phyloP scores from a whole-genome alignment of 2,329 filamentous ascomycete species.

The Cadophora luteo-olivacea region DNA sequence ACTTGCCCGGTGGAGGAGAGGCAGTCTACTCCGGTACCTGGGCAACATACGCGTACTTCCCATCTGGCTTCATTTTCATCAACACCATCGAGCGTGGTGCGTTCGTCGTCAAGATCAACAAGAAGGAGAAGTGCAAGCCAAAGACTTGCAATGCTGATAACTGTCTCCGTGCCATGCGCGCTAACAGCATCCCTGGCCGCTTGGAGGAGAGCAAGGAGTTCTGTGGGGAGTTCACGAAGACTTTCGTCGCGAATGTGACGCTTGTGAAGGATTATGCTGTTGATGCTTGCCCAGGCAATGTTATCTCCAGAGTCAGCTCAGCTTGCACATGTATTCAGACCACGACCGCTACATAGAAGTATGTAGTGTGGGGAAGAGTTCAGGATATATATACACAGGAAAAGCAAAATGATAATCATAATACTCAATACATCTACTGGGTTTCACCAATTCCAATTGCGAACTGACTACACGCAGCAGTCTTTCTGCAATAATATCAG shows the following conservation, averaged over 20 bases:
- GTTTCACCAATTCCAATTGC: background rate
- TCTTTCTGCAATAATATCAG: too few relatives aligned
- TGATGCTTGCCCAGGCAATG: conserved; percentile 23
- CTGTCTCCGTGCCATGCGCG: conserved; percentile 46
- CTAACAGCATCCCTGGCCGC: conserved; percentile 38
- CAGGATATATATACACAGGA: background rate
- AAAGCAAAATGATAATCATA: conserved; percentile 45
- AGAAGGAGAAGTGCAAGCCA: conserved; percentile 18
- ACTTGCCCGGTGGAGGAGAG: conserved; percentile 42
- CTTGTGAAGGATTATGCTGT: conserved; percentile 21
- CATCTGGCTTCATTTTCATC: conserved; percentile 47
- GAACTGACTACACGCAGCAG: too few relatives aligned
- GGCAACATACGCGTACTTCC: conserved; percentile 50
- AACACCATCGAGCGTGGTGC: conserved; percentile 51
- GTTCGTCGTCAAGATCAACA: conserved; percentile 31
- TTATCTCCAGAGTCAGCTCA: conserved; percentile 23
- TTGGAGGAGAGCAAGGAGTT: conserved; percentile 45
- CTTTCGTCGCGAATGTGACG: conserved; percentile 22
- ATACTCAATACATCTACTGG: conserved; percentile 48
- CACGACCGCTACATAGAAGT: conserved; percentile 7
- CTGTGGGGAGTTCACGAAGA: conserved; percentile 38
- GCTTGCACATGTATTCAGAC: conserved; percentile 30
- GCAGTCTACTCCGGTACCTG: conserved; percentile 52
- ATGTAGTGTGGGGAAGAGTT: too few relatives aligned
- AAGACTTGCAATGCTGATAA: conserved; percentile 42